Percentiles rank a stretch among this genome's conserved stretches.
These are phyloP conservation scores for Furcasterigmium furcatum DNA, from an alignment of 2,329 filamentous ascomycete genomes.

Conservation along the genomic window DNA sequence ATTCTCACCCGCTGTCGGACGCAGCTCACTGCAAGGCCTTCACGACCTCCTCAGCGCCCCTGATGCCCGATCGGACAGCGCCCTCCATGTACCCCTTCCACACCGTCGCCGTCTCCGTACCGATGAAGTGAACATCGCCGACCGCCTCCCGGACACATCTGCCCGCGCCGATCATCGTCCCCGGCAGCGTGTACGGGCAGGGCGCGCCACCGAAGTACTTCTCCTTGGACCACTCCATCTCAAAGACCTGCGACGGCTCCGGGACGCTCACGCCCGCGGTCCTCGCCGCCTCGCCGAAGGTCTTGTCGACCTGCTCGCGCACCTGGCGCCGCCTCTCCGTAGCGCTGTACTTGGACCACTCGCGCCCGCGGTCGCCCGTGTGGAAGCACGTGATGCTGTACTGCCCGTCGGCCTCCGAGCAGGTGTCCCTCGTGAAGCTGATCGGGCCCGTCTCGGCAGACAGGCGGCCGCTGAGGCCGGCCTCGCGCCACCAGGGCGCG, in stretches of 20 bases:
- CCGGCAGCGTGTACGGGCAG: conserved; percentile 29
- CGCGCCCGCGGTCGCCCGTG: conserved; percentile 26
- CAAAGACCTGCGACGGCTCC: conserved; percentile 18
- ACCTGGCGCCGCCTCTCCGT: conserved; percentile 16
- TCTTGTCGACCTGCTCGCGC: conserved; percentile 19
- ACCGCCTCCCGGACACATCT: conserved; percentile 26
- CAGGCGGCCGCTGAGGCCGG: conserved; percentile 39
- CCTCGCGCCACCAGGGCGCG: conserved; percentile 31
- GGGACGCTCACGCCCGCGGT: too few relatives aligned
- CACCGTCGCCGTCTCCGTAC: conserved; percentile 47
- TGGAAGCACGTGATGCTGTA: conserved; percentile 38
- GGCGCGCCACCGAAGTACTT: conserved; percentile 21
- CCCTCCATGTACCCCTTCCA: conserved; percentile 61
- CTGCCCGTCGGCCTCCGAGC: conserved; percentile 19
- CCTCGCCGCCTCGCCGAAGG: conserved; percentile 13
- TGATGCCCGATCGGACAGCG: conserved; percentile 44
- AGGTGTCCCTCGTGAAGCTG: conserved; percentile 41
- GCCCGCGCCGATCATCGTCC: conserved; percentile 27
- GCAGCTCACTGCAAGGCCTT: conserved; percentile 12
- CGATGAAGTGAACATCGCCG: conserved; percentile 40
- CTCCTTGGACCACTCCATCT: conserved; percentile 34
- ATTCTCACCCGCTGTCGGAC: too few relatives aligned
- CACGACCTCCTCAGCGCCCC: conserved; percentile 35
- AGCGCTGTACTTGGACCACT: conserved; percentile 21
- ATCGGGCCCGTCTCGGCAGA: conserved; percentile 31